Percentiles rank a stretch among this genome's conserved stretches.
These are phyloP conservation scores for Linanthus parryae DNA, from an alignment of 148 eudicot genomes.

Conservation along the genomic window DNA sequence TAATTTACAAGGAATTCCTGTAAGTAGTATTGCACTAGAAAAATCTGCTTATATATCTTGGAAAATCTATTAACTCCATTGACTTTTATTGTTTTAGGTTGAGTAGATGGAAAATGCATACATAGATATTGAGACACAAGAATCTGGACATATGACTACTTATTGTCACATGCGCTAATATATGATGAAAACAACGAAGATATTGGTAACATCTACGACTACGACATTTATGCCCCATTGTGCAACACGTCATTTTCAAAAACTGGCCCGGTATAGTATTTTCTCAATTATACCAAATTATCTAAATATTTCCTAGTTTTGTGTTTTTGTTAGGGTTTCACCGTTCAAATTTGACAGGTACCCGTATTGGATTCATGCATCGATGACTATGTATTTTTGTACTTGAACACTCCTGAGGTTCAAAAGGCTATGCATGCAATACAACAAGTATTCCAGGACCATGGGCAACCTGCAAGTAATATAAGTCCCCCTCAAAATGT, in stretches of 20 bases:
- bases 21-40: slow-evolving; percentile 16
- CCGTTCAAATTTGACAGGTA: no score
- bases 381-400: slow-evolving; percentile 11
- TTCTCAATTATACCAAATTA: no score
- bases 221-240: slow-evolving; percentile 29
- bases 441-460: slow-evolving; percentile 20
- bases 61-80: no score
- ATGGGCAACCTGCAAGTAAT: slow-evolving; percentile 32
- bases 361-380: slow-evolving; percentile 35
- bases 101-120: slow-evolving; percentile 32
- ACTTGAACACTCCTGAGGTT: slow-evolving; percentile 34
- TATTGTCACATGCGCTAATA: slow-evolving; percentile 33
- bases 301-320: no score
- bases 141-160: slow-evolving; percentile 20
- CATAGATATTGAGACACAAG: slow-evolving; percentile 16
- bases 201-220: slow-evolving; percentile 16
- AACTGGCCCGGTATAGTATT: neutral
- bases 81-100: neutral
- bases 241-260: slow-evolving; percentile 6
- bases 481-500: no score
- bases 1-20: slow-evolving; percentile 29
- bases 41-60: no score
- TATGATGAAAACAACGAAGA: slow-evolving; percentile 28
- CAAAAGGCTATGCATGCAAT: slow-evolving; percentile 35
- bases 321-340: no score